Evolutionary conservation across 768 basidiomycete genomes (phyloP).

Genomic region (Terana coerulea): DNA sequence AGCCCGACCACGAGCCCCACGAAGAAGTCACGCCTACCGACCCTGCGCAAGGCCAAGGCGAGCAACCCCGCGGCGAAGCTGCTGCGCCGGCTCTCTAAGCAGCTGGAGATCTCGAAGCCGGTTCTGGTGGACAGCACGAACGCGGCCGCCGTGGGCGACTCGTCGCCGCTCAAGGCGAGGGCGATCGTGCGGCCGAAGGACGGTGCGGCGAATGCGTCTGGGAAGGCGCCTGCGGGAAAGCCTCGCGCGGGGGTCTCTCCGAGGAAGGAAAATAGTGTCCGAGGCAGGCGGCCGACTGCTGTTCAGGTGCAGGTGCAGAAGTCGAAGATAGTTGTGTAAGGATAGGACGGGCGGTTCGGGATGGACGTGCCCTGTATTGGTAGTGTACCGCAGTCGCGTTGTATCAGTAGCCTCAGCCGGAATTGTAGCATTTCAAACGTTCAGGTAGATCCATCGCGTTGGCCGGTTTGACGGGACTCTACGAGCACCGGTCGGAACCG

Average conservation of each 20-base stretch:
- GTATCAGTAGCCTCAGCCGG: too few species aligned
- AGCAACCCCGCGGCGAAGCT: conserved; percentile 8
- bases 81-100: conserved; percentile 21
- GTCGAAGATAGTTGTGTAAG: too few species aligned
- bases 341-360: too few species aligned
- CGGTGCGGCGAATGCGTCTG: not conserved
- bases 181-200: not conserved
- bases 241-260: not conserved
- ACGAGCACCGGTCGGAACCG: too few species aligned
- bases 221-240: not conserved
- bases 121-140: conserved; percentile 22
- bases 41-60: conserved; percentile 8
- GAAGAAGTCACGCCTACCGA: conserved; percentile 21
- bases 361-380: too few species aligned
- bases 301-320: too few species aligned
- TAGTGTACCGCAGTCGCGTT: too few species aligned
- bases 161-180: not conserved
- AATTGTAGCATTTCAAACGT: too few species aligned
- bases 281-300: too few species aligned
- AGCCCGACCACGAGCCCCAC: conserved; percentile 11
- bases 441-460: too few species aligned
- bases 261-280: too few species aligned
- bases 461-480: too few species aligned
- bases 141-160: conserved; percentile 8
- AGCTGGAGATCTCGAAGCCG: conserved; percentile 19